A percentile compares a stretch with the other conserved stretches of the same genome.
phyloP scores from a whole-genome alignment of 2,329 filamentous ascomycete species.

The Alternaria alternata region DNA sequence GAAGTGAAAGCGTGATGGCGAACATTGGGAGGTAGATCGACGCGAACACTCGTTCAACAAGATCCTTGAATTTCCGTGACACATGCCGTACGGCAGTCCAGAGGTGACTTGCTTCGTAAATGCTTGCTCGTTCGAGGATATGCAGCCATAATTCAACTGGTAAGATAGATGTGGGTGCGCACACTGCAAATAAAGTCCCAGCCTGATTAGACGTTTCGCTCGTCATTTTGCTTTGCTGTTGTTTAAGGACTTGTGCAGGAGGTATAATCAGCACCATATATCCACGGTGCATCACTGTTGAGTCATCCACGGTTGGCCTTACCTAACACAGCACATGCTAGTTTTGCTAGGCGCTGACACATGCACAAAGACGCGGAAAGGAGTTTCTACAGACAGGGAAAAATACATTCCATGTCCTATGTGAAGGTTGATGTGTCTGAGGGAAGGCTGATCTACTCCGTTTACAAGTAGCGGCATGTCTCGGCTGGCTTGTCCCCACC shows the following conservation, averaged over 20 bases:
- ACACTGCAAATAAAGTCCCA: too few species aligned
- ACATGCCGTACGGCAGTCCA: slow-evolving; percentile 30
- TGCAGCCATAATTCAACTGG: slow-evolving; percentile 31
- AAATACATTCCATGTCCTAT: not conserved
- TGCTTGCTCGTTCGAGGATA: slow-evolving; percentile 17
- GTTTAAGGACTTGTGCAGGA: too few species aligned
- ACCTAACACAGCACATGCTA: too few species aligned
- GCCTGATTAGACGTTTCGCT: too few species aligned
- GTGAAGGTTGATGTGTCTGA: not conserved
- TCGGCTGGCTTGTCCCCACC: not conserved
- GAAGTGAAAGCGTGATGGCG: slow-evolving; percentile 25
- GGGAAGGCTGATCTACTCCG: not conserved
- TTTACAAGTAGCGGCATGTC: not conserved
- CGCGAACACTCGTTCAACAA: slow-evolving; percentile 26
- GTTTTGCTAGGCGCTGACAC: too few species aligned
- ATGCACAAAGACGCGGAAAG: not conserved
- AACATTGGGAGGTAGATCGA: slow-evolving; percentile 22
- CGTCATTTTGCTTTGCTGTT: too few species aligned
- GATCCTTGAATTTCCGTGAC: slow-evolving; percentile 22
- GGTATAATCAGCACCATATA: too few species aligned
- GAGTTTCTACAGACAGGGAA: not conserved
- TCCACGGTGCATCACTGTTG: too few species aligned
- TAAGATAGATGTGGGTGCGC: not conserved
- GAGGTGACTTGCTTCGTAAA: slow-evolving; percentile 21
- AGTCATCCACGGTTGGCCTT: too few species aligned